phyloP scores from a whole-genome alignment of 1,284 basidiomycete species.

The Trichosporon coremiiforme region DNA sequence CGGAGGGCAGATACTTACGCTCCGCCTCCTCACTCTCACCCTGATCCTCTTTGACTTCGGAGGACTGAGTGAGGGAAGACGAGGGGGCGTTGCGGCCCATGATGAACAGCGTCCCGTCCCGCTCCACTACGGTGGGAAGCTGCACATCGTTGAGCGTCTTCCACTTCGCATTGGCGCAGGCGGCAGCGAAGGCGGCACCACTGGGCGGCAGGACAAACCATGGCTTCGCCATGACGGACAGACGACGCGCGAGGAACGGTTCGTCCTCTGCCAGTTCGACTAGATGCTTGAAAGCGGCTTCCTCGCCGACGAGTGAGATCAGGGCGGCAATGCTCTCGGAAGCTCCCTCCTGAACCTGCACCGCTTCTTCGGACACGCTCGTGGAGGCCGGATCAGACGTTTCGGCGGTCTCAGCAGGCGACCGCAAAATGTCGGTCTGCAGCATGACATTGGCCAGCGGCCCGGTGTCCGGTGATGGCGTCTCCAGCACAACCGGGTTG shows the following conservation, averaged over 20 bases:
- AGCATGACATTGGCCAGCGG: neutral
- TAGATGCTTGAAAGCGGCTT: constrained; percentile 10
- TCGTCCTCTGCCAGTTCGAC: neutral
- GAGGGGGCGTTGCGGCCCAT: neutral
- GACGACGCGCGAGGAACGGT: constrained; percentile 27
- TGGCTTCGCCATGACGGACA: constrained; percentile 13
- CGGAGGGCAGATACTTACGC: neutral
- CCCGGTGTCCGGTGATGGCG: neutral
- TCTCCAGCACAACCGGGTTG: neutral
- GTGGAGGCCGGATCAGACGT: too few relatives aligned
- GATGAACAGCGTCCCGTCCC: constrained; percentile 1
- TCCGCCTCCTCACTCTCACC: constrained; percentile 6
- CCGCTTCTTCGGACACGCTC: too few relatives aligned
- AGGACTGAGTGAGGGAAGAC: neutral
- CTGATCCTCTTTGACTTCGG: neutral
- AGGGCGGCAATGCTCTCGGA: constrained; percentile 6
- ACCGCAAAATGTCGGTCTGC: neutral
- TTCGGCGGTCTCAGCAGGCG: neutral
- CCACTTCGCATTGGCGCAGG: constrained; percentile 28
- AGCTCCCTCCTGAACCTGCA: neutral
- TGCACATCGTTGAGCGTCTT: constrained; percentile 20
- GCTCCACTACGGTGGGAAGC: neutral
- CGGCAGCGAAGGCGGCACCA: constrained; percentile 22
- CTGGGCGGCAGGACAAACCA: constrained; percentile 8
- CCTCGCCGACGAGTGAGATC: constrained; percentile 10